Evolutionary conservation across 2,329 filamentous ascomycete genomes (phyloP).

Genomic region (Phoma sp.): DNA sequence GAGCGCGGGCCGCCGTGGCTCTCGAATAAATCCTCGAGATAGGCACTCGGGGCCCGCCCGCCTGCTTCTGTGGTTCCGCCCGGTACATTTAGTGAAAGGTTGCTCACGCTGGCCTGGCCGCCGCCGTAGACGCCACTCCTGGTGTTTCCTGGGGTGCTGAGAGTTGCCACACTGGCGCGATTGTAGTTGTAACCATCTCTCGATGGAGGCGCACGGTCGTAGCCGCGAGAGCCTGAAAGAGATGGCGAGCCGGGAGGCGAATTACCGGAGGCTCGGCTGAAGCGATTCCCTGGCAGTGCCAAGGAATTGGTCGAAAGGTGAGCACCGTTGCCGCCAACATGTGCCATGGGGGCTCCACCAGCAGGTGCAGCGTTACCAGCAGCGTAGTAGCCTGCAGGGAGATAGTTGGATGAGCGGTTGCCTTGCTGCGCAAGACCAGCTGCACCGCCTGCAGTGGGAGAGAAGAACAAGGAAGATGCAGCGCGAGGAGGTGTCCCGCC

Average conservation of each 20-base stretch:
- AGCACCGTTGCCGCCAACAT: slow-evolving; percentile 50
- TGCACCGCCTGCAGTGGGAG: slow-evolving; percentile 74
- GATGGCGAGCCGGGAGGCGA: slow-evolving; percentile 45
- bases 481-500: slow-evolving; percentile 36
- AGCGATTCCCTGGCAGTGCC: slow-evolving; percentile 40
- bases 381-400: slow-evolving; percentile 91
- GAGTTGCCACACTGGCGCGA: slow-evolving; percentile 46
- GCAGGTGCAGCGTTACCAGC: slow-evolving; percentile 63
- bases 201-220: slow-evolving; percentile 42
- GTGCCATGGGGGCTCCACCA: slow-evolving; percentile 41
- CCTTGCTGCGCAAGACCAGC: slow-evolving; percentile 56
- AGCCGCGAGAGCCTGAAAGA: slow-evolving; percentile 45
- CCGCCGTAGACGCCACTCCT: slow-evolving; percentile 38
- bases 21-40: slow-evolving; percentile 87
- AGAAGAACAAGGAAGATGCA: slow-evolving; percentile 80
- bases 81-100: slow-evolving; percentile 67
- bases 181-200: slow-evolving; percentile 43
- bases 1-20: slow-evolving; percentile 61
- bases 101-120: slow-evolving; percentile 63
- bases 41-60: slow-evolving; percentile 82
- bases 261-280: slow-evolving; percentile 40
- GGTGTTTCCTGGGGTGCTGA: slow-evolving; percentile 42
- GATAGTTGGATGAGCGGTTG: slow-evolving; percentile 76
- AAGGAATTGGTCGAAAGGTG: slow-evolving; percentile 41
- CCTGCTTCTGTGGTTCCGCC: slow-evolving; percentile 55